Evolutionary conservation across 805 yeast genomes (phyloP).

Genomic region (Saccharomycopsis microspora): DNA sequence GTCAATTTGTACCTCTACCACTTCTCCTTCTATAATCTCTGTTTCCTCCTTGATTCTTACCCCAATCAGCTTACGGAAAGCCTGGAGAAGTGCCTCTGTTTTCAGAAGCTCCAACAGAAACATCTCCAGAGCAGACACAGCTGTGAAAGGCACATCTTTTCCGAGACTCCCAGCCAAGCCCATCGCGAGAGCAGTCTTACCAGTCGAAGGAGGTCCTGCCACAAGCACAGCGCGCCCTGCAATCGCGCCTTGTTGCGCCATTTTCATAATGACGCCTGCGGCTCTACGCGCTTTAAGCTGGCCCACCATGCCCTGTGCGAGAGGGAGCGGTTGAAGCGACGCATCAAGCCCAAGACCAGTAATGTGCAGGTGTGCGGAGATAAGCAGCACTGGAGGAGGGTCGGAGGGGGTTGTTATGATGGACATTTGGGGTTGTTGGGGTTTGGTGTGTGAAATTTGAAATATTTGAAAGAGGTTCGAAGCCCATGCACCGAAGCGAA

Average conservation of each 20-base stretch:
- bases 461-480: too few relatives aligned
- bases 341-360: slow-evolving; percentile 96
- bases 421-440: slow-evolving; percentile 24
- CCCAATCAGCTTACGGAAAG: slow-evolving; percentile 92
- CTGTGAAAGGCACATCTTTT: slow-evolving; percentile 78
- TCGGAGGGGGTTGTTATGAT: slow-evolving; percentile 50
- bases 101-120: slow-evolving; percentile 86
- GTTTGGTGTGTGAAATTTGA: too few relatives aligned
- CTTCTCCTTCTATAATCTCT: slow-evolving; percentile 97
- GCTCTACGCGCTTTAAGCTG: slow-evolving; percentile 92
- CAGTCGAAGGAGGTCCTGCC: slow-evolving; percentile 98
- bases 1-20: slow-evolving; percentile 91
- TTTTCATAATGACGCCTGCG: slow-evolving; percentile 85
- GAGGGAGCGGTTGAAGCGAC: slow-evolving; percentile 67
- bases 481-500: too few relatives aligned
- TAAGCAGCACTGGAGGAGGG: slow-evolving; percentile 25
- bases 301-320: slow-evolving; percentile 95
- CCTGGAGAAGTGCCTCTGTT: slow-evolving; percentile 94
- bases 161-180: slow-evolving; percentile 72
- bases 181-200: slow-evolving; percentile 97
- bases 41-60: slow-evolving; percentile 93
- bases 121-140: slow-evolving; percentile 89
- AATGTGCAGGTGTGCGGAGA: slow-evolving; percentile 98
- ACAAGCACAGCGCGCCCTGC: slow-evolving; percentile 93
- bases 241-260: slow-evolving; percentile 88